Percentiles rank a stretch among this genome's conserved stretches.
phyloP scores from a whole-genome alignment of 768 basidiomycete genomes.

The Serendipita vermifera region DNA sequence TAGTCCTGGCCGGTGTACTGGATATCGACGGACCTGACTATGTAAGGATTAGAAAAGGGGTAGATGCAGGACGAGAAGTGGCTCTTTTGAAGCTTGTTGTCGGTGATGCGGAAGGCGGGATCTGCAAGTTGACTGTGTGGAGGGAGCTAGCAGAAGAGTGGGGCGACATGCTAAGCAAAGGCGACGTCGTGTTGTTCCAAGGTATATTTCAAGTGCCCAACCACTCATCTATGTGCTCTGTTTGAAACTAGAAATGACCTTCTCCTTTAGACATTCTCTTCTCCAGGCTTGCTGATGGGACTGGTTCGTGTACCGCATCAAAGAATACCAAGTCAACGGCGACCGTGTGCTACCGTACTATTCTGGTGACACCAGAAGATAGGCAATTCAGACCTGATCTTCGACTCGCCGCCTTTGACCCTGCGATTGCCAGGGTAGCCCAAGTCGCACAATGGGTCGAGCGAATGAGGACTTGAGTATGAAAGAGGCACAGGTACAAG shows the following conservation, averaged over 20 bases:
- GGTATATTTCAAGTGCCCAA: conserved; percentile 32
- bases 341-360: conserved; percentile 66
- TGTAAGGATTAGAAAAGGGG: conserved; percentile 53
- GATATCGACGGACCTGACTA: conserved; percentile 68
- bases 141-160: conserved; percentile 59
- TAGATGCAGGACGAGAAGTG: conserved; percentile 56
- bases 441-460: conserved; percentile 60
- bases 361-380: conserved; percentile 53
- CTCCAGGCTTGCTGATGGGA: conserved; percentile 7
- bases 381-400: conserved; percentile 54
- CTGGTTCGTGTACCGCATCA: conserved; percentile 51
- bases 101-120: conserved; percentile 54
- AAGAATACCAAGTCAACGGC: conserved; percentile 47
- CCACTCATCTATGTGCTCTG: conserved; percentile 12
- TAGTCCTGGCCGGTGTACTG: conserved; percentile 49
- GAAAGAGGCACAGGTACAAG: too few species aligned
- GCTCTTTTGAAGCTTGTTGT: conserved; percentile 56
- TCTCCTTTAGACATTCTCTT: conserved; percentile 25
- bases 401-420: conserved; percentile 55
- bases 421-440: conserved; percentile 52
- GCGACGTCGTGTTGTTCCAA: conserved; percentile 58
- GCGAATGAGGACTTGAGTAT: too few species aligned
- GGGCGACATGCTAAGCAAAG: conserved; percentile 42
- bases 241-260: conserved; percentile 22
- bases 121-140: conserved; percentile 70